Conservation (phyloP, 2,329 filamentous ascomycete species). For the Phyllosticta paracitricarpa region DNA sequence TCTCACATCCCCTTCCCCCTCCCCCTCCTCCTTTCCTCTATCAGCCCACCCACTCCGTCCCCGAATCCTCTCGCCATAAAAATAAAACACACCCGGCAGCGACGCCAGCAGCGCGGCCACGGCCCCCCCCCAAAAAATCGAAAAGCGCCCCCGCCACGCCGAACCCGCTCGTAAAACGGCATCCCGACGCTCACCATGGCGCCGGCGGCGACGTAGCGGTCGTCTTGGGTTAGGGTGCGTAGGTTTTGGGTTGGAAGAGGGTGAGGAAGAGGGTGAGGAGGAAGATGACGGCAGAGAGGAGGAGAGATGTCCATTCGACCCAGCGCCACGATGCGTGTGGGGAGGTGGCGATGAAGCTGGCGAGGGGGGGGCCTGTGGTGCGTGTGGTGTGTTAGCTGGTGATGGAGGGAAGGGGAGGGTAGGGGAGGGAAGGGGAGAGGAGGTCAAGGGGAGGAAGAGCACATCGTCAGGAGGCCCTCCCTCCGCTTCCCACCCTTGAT, state of each 20-base stretch:
- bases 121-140: constrained; percentile 25
- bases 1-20: too few relatives aligned
- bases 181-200: constrained; percentile 30
- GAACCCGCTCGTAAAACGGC: constrained; percentile 29
- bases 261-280: constrained; percentile 20
- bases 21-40: too few relatives aligned
- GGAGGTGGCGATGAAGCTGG: constrained; percentile 26
- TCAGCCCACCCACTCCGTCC: neutral
- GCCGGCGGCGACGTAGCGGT: constrained; percentile 37
- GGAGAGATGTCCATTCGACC: constrained; percentile 28
- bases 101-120: constrained; percentile 22
- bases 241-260: constrained; percentile 42
- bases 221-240: constrained; percentile 29
- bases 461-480: too few relatives aligned
- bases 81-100: constrained; percentile 27
- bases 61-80: constrained; percentile 14
- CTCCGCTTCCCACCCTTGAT: too few relatives aligned
- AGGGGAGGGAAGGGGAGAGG: too few relatives aligned
- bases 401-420: too few relatives aligned
- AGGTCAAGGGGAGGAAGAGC: constrained; percentile 13
- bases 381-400: too few relatives aligned
- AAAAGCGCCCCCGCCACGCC: constrained; percentile 35
- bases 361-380: constrained; percentile 25
- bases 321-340: constrained; percentile 28
- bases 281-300: constrained; percentile 22